phyloP scores from a whole-genome alignment of 169 alveolate species.

The Plasmodium billcollinsi region DNA sequence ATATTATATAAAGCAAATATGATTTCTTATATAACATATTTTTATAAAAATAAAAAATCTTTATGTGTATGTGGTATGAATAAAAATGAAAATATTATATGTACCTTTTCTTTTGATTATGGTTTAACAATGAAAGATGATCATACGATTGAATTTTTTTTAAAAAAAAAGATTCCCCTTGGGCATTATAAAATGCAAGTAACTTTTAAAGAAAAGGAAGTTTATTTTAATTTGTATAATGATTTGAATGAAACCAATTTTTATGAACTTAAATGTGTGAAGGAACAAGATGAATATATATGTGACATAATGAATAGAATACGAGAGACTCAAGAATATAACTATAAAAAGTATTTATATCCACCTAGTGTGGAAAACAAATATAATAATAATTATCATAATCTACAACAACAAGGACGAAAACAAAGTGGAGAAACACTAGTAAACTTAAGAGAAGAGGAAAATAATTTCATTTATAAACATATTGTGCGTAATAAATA shows the following conservation, averaged over 20 bases:
- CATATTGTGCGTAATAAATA: constrained; percentile 3
- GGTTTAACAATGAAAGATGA: constrained; percentile 50
- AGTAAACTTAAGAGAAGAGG: background rate
- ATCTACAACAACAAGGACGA: too few relatives aligned
- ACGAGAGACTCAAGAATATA: too few relatives aligned
- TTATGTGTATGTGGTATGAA: constrained; percentile 36
- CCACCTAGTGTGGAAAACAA: too few relatives aligned
- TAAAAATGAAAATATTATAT: constrained; percentile 18
- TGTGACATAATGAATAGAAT: constrained; percentile 31
- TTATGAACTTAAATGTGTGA: constrained; percentile 27
- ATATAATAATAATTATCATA: too few relatives aligned
- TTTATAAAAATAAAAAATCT: constrained; percentile 30
- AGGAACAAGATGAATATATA: constrained; percentile 4
- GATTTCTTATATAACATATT: constrained; percentile 13
- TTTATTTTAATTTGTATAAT: constrained; percentile 30
- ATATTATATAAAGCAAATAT: constrained; percentile 12
- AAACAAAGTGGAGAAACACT: too few relatives aligned
- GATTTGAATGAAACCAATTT: constrained; percentile 31
- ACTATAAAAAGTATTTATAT: too few relatives aligned
- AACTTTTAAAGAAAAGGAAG: constrained; percentile 4
- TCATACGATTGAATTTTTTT: constrained; percentile 20
- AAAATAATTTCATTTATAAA: constrained; percentile 17
- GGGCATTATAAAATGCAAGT: constrained; percentile 21
- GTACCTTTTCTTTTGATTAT: constrained; percentile 56
- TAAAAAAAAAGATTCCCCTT: constrained; percentile 25